Percentiles rank a stretch among this genome's conserved stretches.
phyloP scores from a whole-genome alignment of 352 stramenopile species.

The Aphanomyces astaci region DNA sequence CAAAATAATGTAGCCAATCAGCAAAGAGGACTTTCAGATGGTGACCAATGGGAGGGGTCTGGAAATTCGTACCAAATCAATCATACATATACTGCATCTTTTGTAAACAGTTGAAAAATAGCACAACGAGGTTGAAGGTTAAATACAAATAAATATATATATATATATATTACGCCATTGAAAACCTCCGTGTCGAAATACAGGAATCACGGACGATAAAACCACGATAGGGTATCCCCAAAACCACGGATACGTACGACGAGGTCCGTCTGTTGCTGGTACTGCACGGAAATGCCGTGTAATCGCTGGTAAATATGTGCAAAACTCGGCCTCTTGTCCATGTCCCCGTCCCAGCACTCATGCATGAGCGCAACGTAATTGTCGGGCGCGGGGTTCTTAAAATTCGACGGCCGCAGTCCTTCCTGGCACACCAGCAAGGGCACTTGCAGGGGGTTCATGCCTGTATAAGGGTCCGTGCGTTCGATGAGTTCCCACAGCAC shows the following conservation, averaged over 20 bases:
- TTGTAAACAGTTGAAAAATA: no score
- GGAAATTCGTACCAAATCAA: no score
- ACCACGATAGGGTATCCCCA: no score
- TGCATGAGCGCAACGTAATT: constrained; percentile 63
- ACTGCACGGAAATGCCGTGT: not conserved
- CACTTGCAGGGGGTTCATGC: constrained; percentile 69
- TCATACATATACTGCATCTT: no score
- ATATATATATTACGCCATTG: no score
- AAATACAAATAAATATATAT: no score
- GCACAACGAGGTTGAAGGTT: no score
- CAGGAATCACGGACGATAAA: no score
- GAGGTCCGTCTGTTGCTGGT: not conserved
- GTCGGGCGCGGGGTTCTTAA: constrained; percentile 41
- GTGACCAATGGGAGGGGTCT: no score
- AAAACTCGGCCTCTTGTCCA: constrained; percentile 57
- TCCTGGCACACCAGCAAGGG: constrained; percentile 63
- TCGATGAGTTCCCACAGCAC: constrained; percentile 72
- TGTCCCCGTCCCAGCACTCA: constrained; percentile 63
- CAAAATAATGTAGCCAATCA: no score
- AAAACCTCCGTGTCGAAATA: no score
- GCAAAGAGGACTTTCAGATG: no score
- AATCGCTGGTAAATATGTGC: not conserved
- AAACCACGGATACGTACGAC: not conserved
- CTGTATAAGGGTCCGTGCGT: constrained; percentile 61
- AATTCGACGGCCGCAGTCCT: constrained; percentile 43